These are phyloP conservation scores for Chalciporus piperatus DNA, from an alignment of 768 basidiomycete species.

Conservation along the genomic window DNA sequence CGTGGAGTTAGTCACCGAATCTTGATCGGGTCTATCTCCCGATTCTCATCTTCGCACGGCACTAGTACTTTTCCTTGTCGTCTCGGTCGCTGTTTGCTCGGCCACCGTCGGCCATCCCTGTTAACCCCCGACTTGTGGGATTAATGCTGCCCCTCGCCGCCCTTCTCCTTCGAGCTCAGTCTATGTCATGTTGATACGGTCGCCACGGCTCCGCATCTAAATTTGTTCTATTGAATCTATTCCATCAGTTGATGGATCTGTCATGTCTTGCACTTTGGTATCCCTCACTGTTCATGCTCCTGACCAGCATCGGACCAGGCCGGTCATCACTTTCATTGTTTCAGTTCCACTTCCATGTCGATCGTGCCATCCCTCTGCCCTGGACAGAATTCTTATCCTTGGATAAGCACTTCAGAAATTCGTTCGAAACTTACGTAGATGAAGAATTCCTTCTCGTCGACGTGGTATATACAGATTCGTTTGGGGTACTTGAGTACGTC, in stretches of 20 bases:
- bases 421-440: slow-evolving; percentile 14
- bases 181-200: not conserved
- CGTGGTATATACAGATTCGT: no score
- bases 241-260: not conserved
- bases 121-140: no score
- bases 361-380: not conserved
- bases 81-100: slow-evolving; percentile 8
- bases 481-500: no score
- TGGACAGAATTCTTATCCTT: not conserved
- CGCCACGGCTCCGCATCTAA: not conserved
- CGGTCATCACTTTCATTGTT: not conserved
- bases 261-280: not conserved
- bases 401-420: not conserved
- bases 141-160: not conserved
- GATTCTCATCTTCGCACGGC: slow-evolving; percentile 1
- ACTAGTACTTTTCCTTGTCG: slow-evolving; percentile 1
- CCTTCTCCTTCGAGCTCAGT: not conserved
- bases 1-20: no score
- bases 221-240: not conserved
- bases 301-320: no score
- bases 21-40: no score
- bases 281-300: no score
- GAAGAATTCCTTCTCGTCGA: not conserved
- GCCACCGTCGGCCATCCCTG: slow-evolving; percentile 4
- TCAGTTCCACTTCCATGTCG: not conserved